Conservation (phyloP, 176 grass and related monocot species). For the Elymus sibiricus region DNA sequence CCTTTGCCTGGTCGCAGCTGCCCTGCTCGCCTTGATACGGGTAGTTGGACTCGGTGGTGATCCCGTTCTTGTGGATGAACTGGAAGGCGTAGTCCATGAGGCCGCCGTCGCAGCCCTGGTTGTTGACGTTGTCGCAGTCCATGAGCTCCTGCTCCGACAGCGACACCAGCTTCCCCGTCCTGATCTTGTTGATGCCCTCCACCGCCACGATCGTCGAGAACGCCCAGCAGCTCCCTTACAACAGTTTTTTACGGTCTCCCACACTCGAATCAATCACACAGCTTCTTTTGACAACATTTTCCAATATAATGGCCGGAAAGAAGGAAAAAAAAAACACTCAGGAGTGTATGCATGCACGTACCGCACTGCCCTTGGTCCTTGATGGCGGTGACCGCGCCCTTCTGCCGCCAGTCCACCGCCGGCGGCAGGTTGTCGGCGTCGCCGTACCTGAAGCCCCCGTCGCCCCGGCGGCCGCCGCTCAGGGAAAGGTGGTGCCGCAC, state of each 20-base stretch:
- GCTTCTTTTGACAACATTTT: no score
- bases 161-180: slow-evolving; percentile 45
- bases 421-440: slow-evolving; percentile 20
- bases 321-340: neutral
- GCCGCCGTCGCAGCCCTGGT: slow-evolving; percentile 75
- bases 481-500: slow-evolving; percentile 7
- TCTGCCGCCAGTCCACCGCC: slow-evolving; percentile 63
- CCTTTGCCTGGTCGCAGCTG: slow-evolving; percentile 44
- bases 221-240: slow-evolving; percentile 83
- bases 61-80: slow-evolving; percentile 61
- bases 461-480: neutral
- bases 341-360: neutral
- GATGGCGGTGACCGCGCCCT: slow-evolving; percentile 57
- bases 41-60: slow-evolving; percentile 63
- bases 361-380: slow-evolving; percentile 92
- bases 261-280: neutral
- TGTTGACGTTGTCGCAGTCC: slow-evolving; percentile 45
- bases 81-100: slow-evolving; percentile 76
- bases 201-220: slow-evolving; percentile 66
- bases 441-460: slow-evolving; percentile 33
- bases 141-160: slow-evolving; percentile 88
- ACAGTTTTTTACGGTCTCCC: neutral
- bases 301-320: no score
- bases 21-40: slow-evolving; percentile 49
- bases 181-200: slow-evolving; percentile 88